A percentile compares a stretch with the other conserved stretches of the same genome.
phyloP scores from a whole-genome alignment of 2,329 filamentous ascomycete species.

The Microcera coccophila region DNA sequence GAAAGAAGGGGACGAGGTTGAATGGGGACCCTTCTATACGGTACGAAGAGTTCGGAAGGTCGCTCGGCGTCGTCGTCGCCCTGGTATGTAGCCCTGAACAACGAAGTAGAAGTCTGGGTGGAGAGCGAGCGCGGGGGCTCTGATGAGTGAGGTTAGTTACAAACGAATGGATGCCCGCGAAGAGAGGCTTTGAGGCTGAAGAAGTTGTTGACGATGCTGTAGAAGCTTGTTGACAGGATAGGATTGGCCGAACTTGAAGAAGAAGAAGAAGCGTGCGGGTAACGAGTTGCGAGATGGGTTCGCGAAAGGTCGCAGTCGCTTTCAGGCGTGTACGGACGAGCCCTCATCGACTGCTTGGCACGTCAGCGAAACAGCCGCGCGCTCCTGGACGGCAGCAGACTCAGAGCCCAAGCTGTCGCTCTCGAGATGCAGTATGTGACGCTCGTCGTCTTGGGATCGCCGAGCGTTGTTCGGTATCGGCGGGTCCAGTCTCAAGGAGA shows the following conservation, averaged over 20 bases:
- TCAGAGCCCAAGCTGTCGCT: conserved; percentile 4
- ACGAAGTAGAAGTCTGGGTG: conserved; percentile 2
- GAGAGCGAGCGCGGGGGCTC: conserved; percentile 2
- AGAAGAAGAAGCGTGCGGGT: background rate
- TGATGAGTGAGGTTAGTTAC: conserved; percentile 13
- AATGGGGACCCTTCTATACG: background rate
- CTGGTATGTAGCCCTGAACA: conserved; percentile 9
- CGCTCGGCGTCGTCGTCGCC: background rate
- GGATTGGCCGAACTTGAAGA: conserved; percentile 17
- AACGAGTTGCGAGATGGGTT: conserved; percentile 15
- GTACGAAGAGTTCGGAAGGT: background rate
- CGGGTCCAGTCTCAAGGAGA: conserved; percentile 18
- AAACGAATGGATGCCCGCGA: conserved; percentile 1
- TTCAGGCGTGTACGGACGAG: no score
- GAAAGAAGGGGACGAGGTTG: background rate
- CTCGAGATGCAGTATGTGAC: no score
- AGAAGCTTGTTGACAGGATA: conserved; percentile 9
- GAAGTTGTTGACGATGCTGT: conserved; percentile 11
- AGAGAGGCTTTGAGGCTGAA: conserved; percentile 3
- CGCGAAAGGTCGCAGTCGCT: conserved; percentile 1
- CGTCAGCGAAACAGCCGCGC: no score
- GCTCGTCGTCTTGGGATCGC: conserved; percentile 13
- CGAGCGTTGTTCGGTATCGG: conserved; percentile 10
- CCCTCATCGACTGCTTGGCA: no score
- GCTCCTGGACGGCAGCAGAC: no score